Evolutionary conservation across 2,329 filamentous ascomycete species (phyloP).

Genomic region (Fusarium sp.): DNA sequence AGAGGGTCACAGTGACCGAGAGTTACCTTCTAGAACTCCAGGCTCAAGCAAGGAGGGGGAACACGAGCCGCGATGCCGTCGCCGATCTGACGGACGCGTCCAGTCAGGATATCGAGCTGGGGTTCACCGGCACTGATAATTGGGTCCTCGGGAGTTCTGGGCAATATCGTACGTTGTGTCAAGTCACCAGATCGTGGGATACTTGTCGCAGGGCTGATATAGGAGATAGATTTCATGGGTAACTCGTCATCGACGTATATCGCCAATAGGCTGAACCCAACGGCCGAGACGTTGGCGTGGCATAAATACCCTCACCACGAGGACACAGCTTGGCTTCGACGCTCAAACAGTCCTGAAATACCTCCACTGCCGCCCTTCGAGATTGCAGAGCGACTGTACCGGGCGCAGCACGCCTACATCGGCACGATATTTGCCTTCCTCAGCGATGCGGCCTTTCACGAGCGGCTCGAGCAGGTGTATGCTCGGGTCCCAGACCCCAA

Average conservation of each 20-base stretch:
- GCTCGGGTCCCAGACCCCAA: neutral
- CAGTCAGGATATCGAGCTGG: neutral
- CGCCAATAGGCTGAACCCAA: neutral
- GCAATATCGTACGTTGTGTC: neutral
- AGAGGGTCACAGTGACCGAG: neutral
- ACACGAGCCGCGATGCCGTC: neutral
- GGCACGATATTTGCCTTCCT: neutral
- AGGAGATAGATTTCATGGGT: neutral
- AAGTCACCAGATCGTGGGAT: accelerated
- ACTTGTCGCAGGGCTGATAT: neutral
- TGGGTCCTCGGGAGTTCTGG: neutral
- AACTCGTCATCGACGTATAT: neutral
- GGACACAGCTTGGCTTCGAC: neutral
- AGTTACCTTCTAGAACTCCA: neutral
- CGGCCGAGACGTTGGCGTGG: neutral
- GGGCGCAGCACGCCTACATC: neutral
- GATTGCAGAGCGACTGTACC: neutral
- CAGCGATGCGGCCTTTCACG: neutral
- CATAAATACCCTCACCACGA: neutral
- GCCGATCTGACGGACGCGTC: neutral
- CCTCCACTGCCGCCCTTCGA: neutral
- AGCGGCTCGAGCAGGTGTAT: neutral
- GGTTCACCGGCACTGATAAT: neutral
- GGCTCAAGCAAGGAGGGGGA: neutral
- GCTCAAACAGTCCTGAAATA: neutral